Percentiles rank a stretch among this genome's conserved stretches.
Evolutionary conservation across 2,329 filamentous ascomycete species (phyloP).

Genomic region (Hymenoscyphus linearis): DNA sequence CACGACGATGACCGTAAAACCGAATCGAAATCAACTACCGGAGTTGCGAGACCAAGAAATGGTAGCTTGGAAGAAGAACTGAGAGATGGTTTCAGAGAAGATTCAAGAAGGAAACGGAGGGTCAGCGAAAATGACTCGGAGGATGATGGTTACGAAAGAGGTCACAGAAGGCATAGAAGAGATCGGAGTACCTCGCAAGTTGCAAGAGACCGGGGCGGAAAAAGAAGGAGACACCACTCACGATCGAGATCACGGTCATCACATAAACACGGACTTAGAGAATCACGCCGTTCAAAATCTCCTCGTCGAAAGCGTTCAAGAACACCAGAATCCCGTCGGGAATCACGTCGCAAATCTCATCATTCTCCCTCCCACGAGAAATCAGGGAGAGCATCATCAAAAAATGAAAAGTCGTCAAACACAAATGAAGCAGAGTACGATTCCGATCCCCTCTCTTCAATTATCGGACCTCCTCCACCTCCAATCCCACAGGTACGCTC

Average conservation of each 20-base stretch:
- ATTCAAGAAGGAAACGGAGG: neutral
- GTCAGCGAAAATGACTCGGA: neutral
- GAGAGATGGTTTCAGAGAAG: neutral
- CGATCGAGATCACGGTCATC: slow-evolving; percentile 25
- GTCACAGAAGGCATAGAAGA: slow-evolving; percentile 25
- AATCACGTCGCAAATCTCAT: slow-evolving; percentile 6
- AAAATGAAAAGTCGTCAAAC: slow-evolving; percentile 6
- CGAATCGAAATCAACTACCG: neutral
- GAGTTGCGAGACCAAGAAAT: neutral
- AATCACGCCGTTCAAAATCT: slow-evolving; percentile 33
- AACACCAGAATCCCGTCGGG: slow-evolving; percentile 16
- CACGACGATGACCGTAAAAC: neutral
- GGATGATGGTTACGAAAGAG: slow-evolving; percentile 1
- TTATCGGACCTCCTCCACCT: slow-evolving; percentile 66
- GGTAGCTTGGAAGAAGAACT: neutral
- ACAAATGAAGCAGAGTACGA: slow-evolving; percentile 33
- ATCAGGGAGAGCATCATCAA: slow-evolving; percentile 3
- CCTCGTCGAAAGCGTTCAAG: slow-evolving; percentile 21
- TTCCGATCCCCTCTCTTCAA: slow-evolving; percentile 69
- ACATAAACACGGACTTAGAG: slow-evolving; percentile 21
- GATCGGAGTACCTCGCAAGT: slow-evolving; percentile 24
- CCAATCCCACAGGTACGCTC: slow-evolving; percentile 38
- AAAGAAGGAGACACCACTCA: slow-evolving; percentile 17
- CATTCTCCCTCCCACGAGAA: slow-evolving; percentile 11
- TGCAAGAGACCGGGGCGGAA: slow-evolving; percentile 15